phyloP scores from a whole-genome alignment of 768 basidiomycete species.

The Tricholoma furcatifolium region DNA sequence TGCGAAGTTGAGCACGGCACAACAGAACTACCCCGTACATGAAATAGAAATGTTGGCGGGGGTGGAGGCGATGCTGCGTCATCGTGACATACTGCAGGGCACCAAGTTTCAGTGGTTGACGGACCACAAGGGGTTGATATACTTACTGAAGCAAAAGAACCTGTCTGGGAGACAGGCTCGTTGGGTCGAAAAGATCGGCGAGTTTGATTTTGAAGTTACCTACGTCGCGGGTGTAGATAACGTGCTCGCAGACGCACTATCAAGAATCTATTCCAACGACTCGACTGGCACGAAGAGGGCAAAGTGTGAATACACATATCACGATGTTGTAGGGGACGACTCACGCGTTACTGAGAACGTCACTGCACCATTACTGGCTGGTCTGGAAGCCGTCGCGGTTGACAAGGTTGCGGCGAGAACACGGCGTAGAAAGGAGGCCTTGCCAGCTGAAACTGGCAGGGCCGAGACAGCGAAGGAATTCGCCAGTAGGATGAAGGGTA shows the following conservation, averaged over 20 bases:
- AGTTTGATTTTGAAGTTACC: constrained; percentile 17
- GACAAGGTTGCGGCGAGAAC: neutral
- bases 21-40: too few relatives aligned
- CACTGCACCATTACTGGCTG: constrained; percentile 13
- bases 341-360: neutral
- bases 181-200: constrained; percentile 12
- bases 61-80: constrained; percentile 3
- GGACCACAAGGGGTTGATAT: too few relatives aligned
- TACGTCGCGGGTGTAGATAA: constrained; percentile 18
- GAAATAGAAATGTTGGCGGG: constrained; percentile 8
- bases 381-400: constrained; percentile 11
- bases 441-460: neutral
- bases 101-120: too few relatives aligned
- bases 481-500: neutral
- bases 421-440: neutral
- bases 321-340: constrained; percentile 10
- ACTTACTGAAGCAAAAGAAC: too few relatives aligned
- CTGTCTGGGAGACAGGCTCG: constrained; percentile 9
- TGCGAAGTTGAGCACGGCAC: too few relatives aligned
- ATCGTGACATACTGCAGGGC: constrained; percentile 5
- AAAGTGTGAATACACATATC: constrained; percentile 13
- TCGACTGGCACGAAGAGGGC: constrained; percentile 15
- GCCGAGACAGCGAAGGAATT: neutral
- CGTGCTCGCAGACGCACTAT: constrained; percentile 31
- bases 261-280: constrained; percentile 20